Percentiles rank a stretch among this genome's conserved stretches.
phyloP scores from a whole-genome alignment of 1,284 basidiomycete genomes.

The Cutaneotrichosporon spelunceum region DNA sequence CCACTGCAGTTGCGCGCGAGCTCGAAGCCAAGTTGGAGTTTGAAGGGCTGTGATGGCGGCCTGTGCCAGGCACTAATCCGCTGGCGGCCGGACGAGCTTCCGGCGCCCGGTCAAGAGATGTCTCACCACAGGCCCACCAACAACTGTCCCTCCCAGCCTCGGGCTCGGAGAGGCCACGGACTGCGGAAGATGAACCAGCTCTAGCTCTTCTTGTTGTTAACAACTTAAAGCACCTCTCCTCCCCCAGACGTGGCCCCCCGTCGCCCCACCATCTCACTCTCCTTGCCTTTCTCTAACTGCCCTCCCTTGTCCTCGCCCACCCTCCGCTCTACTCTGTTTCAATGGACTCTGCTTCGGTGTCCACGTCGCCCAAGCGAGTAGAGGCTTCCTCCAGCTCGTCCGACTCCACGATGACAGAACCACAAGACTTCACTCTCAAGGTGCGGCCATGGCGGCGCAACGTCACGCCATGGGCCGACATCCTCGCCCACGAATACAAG shows the following conservation, averaged over 20 bases:
- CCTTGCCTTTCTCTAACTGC: neutral
- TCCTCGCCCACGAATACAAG: slow-evolving; percentile 44
- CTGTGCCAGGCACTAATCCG: neutral
- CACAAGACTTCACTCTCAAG: slow-evolving; percentile 7
- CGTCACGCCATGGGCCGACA: slow-evolving; percentile 46
- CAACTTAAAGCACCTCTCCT: neutral
- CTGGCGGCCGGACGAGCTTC: neutral
- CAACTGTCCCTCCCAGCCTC: neutral
- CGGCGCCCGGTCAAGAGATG: neutral
- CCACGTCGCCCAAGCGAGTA: neutral
- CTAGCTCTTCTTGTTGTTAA: neutral
- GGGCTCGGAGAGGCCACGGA: neutral
- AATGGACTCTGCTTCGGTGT: neutral
- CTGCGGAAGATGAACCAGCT: neutral
- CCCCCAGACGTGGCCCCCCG: neutral
- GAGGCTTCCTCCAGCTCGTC: neutral
- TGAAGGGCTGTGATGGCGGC: neutral
- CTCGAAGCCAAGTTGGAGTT: neutral
- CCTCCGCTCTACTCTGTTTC: neutral
- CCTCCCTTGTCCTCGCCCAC: neutral
- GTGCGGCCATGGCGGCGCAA: slow-evolving; percentile 35
- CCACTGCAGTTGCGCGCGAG: too few relatives aligned
- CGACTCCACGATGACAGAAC: neutral
- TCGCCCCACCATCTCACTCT: neutral
- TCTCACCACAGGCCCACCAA: neutral